Percentiles rank a stretch among this genome's conserved stretches.
Conservation (phyloP, 2,329 filamentous ascomycete genomes). For the Xylariaceae sp. region DNA sequence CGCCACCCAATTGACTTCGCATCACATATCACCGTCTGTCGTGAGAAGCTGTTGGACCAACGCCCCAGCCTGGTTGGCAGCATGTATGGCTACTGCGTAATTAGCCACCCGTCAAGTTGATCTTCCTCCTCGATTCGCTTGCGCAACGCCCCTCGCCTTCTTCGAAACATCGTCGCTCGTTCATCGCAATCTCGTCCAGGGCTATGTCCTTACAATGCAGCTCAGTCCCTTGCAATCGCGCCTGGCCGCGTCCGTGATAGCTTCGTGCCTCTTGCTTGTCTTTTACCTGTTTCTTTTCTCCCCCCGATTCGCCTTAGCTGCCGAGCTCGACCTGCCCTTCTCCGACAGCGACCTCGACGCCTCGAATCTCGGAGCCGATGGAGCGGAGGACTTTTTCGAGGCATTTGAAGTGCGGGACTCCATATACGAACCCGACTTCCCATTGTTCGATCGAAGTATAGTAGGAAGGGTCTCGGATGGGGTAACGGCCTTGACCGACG, state of each 20-base stretch:
- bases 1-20: too few relatives aligned
- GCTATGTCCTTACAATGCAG: slow-evolving; percentile 44
- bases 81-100: too few relatives aligned
- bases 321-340: slow-evolving; percentile 33
- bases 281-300: slow-evolving; percentile 55
- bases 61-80: too few relatives aligned
- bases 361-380: slow-evolving; percentile 13
- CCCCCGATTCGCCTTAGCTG: slow-evolving; percentile 54
- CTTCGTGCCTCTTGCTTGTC: slow-evolving; percentile 50
- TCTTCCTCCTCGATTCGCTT: too few relatives aligned
- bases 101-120: too few relatives aligned
- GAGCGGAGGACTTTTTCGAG: slow-evolving; percentile 9
- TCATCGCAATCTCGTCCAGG: slow-evolving; percentile 28
- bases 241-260: slow-evolving; percentile 58
- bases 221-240: slow-evolving; percentile 65
- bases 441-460: slow-evolving; percentile 52
- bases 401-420: slow-evolving; percentile 15
- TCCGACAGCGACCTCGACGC: slow-evolving; percentile 13
- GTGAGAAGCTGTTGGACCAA: too few relatives aligned
- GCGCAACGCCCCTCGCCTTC: slow-evolving; percentile 5
- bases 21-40: too few relatives aligned
- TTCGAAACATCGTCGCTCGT: slow-evolving; percentile 10
- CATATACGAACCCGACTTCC: slow-evolving; percentile 54
- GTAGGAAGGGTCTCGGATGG: slow-evolving; percentile 51
- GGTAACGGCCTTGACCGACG: slow-evolving; percentile 53